A percentile compares a stretch with the other conserved stretches of the same genome.
Conservation (phyloP, 495 filamentous ascomycete species). For the Penicillium canariense region DNA sequence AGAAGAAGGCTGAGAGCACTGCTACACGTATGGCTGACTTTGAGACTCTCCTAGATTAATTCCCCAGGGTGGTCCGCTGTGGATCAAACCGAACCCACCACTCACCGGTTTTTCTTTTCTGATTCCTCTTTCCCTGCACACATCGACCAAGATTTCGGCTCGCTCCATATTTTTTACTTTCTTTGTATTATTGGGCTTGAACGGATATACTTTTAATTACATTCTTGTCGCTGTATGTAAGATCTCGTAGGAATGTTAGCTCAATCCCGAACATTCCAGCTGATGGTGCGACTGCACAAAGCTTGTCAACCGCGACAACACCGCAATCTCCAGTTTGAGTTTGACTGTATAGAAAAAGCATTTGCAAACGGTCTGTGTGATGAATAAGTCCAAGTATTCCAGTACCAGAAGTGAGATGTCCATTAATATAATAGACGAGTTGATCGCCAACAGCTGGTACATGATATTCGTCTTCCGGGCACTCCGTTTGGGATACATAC, state of each 20-base stretch:
- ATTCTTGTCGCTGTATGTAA: neutral
- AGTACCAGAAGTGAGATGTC: slow-evolving; percentile 29
- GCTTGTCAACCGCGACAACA: slow-evolving; percentile 14
- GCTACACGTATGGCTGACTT: slow-evolving; percentile 56
- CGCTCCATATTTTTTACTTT: neutral
- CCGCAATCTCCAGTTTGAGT: slow-evolving; percentile 47
- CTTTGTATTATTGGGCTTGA: slow-evolving; percentile 5
- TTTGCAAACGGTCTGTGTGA: slow-evolving; percentile 42
- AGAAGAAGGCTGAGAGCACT: slow-evolving; percentile 47
- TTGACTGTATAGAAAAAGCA: slow-evolving; percentile 48
- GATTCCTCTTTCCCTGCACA: neutral
- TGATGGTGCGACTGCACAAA: neutral
- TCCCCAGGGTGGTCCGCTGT: neutral
- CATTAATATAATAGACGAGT: slow-evolving; percentile 36
- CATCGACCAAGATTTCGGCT: neutral
- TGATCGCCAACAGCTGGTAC: slow-evolving; percentile 41
- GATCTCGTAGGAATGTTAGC: neutral
- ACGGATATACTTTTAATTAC: neutral
- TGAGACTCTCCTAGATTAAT: slow-evolving; percentile 48
- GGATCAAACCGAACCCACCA: too few relatives aligned
- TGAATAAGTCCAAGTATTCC: slow-evolving; percentile 34
- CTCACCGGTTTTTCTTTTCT: neutral
- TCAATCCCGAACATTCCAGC: neutral
- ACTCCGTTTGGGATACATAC: slow-evolving; percentile 22
- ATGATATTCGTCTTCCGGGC: slow-evolving; percentile 33